A percentile compares a stretch with the other conserved stretches of the same genome.
Conservation (phyloP, 1,284 basidiomycete genomes). For the Omphalotus olearius region DNA sequence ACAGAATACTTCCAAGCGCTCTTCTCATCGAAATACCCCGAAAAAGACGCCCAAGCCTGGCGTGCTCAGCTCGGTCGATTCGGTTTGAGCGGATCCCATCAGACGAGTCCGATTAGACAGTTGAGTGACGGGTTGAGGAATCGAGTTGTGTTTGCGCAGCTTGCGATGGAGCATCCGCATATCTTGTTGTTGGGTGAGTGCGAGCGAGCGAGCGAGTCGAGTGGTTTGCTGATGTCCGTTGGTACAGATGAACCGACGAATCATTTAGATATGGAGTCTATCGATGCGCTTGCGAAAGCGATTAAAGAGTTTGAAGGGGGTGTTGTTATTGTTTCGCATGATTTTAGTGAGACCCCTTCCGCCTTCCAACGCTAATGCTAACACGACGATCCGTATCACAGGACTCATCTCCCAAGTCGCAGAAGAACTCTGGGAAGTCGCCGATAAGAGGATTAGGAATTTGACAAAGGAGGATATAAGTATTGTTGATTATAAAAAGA, state of each 20-base stretch:
- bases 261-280: conserved; percentile 93
- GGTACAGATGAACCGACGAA: conserved; percentile 81
- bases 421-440: conserved; percentile 98
- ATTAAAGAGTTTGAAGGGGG: conserved; percentile 98
- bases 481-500: conserved; percentile 89
- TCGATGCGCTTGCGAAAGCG: conserved; percentile 90
- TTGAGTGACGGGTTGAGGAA: conserved; percentile 96
- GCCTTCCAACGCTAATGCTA: no score
- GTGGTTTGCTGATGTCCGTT: no score
- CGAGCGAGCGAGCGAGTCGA: no score
- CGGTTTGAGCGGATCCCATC: conserved; percentile 92
- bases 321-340: conserved; percentile 96
- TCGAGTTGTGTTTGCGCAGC: conserved; percentile 89
- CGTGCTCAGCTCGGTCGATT: conserved; percentile 93
- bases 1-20: conserved; percentile 80
- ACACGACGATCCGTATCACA: no score
- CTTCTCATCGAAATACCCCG: conserved; percentile 85
- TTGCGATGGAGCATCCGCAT: conserved; percentile 93
- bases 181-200: conserved; percentile 72
- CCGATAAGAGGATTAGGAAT: conserved; percentile 91
- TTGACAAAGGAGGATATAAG: conserved; percentile 85
- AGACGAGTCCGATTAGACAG: conserved; percentile 89
- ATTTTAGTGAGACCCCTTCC: conserved; percentile 70
- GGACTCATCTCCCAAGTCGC: conserved; percentile 93
- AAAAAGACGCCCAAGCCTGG: conserved; percentile 94